phyloP scores from a whole-genome alignment of 441 rosid species.

The Populus trichocarpa region DNA sequence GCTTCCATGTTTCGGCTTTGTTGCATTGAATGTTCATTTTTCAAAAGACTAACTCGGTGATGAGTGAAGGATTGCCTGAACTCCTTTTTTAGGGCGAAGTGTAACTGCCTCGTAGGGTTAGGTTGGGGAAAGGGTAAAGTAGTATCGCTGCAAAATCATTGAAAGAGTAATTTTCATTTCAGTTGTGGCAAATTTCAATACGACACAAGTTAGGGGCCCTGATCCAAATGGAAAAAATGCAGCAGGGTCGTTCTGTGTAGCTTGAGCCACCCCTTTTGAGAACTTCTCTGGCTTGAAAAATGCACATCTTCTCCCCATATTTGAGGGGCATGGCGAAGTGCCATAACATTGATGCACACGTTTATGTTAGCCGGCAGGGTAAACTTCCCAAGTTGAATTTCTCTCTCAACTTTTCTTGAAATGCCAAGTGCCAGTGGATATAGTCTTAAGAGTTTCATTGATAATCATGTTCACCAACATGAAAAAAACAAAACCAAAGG shows the following conservation, averaged over 20 bases:
- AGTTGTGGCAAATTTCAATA: constrained; percentile 29
- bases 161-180: constrained; percentile 36
- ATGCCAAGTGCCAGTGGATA: constrained; percentile 22
- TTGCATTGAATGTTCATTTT: too few species aligned
- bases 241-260: not conserved
- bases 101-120: too few species aligned
- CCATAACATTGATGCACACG: constrained; percentile 15
- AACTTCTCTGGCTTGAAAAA: constrained; percentile 32
- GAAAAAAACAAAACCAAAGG: not conserved
- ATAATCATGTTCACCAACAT: constrained; percentile 14
- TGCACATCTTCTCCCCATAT: constrained; percentile 42
- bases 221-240: constrained; percentile 34
- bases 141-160: constrained; percentile 46
- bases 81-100: too few species aligned
- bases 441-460: constrained; percentile 21
- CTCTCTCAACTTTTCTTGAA: constrained; percentile 13
- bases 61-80: too few species aligned
- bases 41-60: too few species aligned
- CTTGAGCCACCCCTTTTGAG: not conserved
- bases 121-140: constrained; percentile 31
- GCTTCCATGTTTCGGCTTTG: too few species aligned
- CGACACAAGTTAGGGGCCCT: constrained; percentile 39
- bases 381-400: constrained; percentile 27
- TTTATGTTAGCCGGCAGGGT: constrained; percentile 22
- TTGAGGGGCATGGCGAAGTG: constrained; percentile 34